phyloP scores from a whole-genome alignment of 192 early-diverging fungal species.

The Coemansia sp. region DNA sequence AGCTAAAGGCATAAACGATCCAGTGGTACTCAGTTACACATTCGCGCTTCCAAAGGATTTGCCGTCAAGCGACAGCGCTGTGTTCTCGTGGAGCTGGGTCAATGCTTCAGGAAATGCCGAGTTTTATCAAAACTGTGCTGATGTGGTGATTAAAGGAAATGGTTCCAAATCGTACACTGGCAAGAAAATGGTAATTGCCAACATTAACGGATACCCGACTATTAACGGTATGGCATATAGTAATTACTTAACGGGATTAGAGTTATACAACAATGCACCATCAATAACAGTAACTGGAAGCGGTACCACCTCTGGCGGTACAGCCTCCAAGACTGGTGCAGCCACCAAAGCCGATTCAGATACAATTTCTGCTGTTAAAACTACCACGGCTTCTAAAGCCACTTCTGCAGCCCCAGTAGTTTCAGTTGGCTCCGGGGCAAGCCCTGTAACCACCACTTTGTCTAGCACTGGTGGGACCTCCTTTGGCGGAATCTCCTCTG shows the following conservation, averaged over 20 bases:
- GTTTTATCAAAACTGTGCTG: slow-evolving; percentile 63
- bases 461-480: neutral
- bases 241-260: too few relatives aligned
- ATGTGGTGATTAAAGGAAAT: slow-evolving; percentile 24
- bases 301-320: too few relatives aligned
- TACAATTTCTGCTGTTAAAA: too few relatives aligned
- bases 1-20: slow-evolving; percentile 17
- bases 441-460: too few relatives aligned
- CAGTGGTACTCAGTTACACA: slow-evolving; percentile 22
- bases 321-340: too few relatives aligned
- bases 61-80: slow-evolving; percentile 40
- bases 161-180: slow-evolving; percentile 36
- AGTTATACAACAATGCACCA: too few relatives aligned
- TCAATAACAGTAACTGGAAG: too few relatives aligned
- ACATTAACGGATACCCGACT: slow-evolving; percentile 41
- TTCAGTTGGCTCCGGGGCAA: neutral
- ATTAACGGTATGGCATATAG: slow-evolving; percentile 23
- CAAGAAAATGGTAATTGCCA: slow-evolving; percentile 36
- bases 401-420: neutral
- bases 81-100: slow-evolving; percentile 70
- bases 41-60: slow-evolving; percentile 57
- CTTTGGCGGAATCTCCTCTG: neutral
- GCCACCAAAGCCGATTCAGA: too few relatives aligned
- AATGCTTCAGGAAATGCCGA: slow-evolving; percentile 71
- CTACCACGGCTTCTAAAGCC: slow-evolving; percentile 2